Conservation (phyloP, 768 basidiomycete genomes). For the Boletus pseudopeckii region DNA sequence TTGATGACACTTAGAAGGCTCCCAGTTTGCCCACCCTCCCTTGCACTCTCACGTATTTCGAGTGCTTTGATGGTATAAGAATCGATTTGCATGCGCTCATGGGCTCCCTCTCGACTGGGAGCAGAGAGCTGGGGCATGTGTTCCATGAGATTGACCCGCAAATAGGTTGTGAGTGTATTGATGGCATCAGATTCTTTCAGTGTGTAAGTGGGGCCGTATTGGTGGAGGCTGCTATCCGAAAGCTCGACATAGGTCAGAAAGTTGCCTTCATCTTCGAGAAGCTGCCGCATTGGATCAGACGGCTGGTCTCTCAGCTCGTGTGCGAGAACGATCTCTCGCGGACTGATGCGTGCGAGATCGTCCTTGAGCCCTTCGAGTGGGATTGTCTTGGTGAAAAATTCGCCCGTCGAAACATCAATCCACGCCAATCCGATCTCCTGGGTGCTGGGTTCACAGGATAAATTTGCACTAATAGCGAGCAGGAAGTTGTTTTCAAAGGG, state of each 20-base stretch:
- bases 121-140: constrained; percentile 64
- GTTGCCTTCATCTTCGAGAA: constrained; percentile 51
- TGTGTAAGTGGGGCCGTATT: constrained; percentile 15
- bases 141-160: constrained; percentile 68
- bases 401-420: constrained; percentile 93
- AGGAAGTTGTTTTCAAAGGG: constrained; percentile 89
- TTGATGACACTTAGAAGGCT: constrained; percentile 73
- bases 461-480: constrained; percentile 52
- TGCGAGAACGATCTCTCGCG: constrained; percentile 78
- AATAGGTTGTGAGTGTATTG: constrained; percentile 57
- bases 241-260: constrained; percentile 48
- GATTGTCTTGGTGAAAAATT: constrained; percentile 76
- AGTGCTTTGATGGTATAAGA: constrained; percentile 85
- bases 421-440: constrained; percentile 72
- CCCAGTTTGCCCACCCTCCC: constrained; percentile 71
- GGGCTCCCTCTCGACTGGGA: constrained; percentile 53
- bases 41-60: constrained; percentile 72
- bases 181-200: constrained; percentile 55
- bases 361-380: constrained; percentile 60
- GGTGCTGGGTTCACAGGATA: background rate
- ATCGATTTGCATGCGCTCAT: constrained; percentile 82
- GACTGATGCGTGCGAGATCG: constrained; percentile 76
- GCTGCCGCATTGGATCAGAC: constrained; percentile 45
- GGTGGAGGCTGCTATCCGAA: background rate
- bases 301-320: constrained; percentile 34